phyloP scores from a whole-genome alignment of 441 rosid genomes.

The Populus hybrid region DNA sequence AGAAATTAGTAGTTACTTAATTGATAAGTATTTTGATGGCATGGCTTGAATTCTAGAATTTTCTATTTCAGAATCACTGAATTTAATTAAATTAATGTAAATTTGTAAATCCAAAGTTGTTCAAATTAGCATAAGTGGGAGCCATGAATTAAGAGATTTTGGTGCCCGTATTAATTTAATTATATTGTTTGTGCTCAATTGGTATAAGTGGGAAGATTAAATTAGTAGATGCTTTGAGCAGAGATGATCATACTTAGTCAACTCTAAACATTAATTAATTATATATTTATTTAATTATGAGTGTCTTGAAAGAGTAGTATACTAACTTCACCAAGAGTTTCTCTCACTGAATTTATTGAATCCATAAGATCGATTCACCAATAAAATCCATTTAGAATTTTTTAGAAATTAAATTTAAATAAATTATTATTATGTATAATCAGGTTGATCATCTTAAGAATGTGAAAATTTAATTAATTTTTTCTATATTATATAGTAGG shows the following conservation, averaged over 20 bases:
- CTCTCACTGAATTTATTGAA: neutral
- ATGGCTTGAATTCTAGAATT: neutral
- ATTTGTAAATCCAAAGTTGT: neutral
- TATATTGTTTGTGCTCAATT: neutral
- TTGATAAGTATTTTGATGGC: neutral
- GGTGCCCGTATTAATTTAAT: neutral
- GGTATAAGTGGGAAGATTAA: neutral
- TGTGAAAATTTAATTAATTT: no score
- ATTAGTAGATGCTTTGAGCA: neutral
- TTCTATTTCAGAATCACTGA: neutral
- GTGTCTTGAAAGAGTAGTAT: neutral
- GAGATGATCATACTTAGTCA: neutral
- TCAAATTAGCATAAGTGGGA: slow-evolving; percentile 1
- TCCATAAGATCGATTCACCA: no score
- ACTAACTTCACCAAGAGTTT: neutral
- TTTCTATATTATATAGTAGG: neutral
- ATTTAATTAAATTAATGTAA: no score
- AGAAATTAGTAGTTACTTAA: no score
- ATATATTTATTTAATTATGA: no score
- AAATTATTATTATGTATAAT: no score
- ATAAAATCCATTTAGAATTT: no score
- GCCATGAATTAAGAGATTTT: neutral
- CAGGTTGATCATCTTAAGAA: no score
- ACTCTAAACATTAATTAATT: neutral
- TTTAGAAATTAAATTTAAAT: no score